Base-by-base conservation (phyloP, 2,329 filamentous ascomycete genomes). In the Colletotrichum kahawae region DNA sequence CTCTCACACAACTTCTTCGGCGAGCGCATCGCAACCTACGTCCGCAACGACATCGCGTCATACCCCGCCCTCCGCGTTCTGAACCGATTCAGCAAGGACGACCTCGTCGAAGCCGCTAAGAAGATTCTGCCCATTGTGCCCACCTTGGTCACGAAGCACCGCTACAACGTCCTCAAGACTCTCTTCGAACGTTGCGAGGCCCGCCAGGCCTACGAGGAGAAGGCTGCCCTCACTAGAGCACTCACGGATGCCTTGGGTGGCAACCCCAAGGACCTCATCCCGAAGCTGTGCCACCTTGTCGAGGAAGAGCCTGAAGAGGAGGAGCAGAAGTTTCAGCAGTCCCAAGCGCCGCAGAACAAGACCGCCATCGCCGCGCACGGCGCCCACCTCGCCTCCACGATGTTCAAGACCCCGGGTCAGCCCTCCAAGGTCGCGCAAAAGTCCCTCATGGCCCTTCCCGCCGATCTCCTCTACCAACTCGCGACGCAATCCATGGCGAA, bases 31-130 rank as follows among this genome's bases (percentile, higher is more conserved):
- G 92, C 93, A 27, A 94, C 92, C 51, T 90, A 98, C 74, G 91
- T 96, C 7, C 93, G 95, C 73, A 98, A 98, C 82, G 96, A 98
- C 79, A 94, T 96, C 64, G 95, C 97, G 7, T 94, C 92, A 29
- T 98, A 98, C 81, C 94, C 97, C 1, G 95, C 95, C 24, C 94
- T 96, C 78, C 92, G 92, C 73, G 92, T 97, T 5, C 87, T 99
- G 57, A 94, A 95, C 82, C 92, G 97, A 69, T 88, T 98, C 13
- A 93, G 95, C 83, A 96, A 95, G 81, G 95, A 98, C 75, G 95
- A 98, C 80, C 88, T 99, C 10, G 88, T 93, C 56, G 91, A 92
- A 70, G 95, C 94, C 0, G 90, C 95, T 71, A 88, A 92, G 64
- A 89, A 92, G 79, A 94, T 98, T 71, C 83, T 93, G 5, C 93